These are phyloP conservation scores for Neolentinus lepideus DNA, from an alignment of 1,284 basidiomycete species.

Conservation along the genomic window DNA sequence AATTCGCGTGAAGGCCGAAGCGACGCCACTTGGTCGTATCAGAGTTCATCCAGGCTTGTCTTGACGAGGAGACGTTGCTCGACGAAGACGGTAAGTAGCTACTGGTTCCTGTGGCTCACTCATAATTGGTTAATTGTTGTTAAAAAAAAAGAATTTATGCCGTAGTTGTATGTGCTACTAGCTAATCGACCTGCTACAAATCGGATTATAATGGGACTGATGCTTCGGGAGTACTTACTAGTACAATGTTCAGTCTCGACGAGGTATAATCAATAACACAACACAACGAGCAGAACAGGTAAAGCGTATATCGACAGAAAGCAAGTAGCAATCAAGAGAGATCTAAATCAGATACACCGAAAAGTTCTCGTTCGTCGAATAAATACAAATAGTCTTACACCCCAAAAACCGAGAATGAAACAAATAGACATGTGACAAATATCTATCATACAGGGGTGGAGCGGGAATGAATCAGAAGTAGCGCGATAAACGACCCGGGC, in stretches of 20 bases:
- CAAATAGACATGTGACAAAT: neutral
- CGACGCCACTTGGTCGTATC: slow-evolving; percentile 71
- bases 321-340: neutral
- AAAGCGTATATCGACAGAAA: neutral
- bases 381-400: neutral
- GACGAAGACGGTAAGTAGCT: slow-evolving; percentile 76
- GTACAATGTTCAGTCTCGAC: neutral
- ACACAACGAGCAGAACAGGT: neutral
- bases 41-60: slow-evolving; percentile 69
- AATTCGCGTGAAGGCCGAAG: slow-evolving; percentile 48
- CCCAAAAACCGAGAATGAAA: neutral
- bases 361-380: neutral
- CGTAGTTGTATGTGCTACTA: neutral
- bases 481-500: slow-evolving; percentile 39
- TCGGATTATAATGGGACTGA: neutral
- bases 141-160: slow-evolving; percentile 5
- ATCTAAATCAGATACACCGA: neutral
- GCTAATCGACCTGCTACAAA: neutral
- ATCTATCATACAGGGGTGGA: neutral
- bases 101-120: no score
- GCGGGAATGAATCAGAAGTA: slow-evolving; percentile 33
- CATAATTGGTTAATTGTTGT: no score
- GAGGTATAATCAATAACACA: neutral
- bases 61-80: slow-evolving; percentile 74
- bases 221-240: neutral